Conservation (phyloP, 495 filamentous ascomycete genomes). For the Aeminium ludgeri region DNA sequence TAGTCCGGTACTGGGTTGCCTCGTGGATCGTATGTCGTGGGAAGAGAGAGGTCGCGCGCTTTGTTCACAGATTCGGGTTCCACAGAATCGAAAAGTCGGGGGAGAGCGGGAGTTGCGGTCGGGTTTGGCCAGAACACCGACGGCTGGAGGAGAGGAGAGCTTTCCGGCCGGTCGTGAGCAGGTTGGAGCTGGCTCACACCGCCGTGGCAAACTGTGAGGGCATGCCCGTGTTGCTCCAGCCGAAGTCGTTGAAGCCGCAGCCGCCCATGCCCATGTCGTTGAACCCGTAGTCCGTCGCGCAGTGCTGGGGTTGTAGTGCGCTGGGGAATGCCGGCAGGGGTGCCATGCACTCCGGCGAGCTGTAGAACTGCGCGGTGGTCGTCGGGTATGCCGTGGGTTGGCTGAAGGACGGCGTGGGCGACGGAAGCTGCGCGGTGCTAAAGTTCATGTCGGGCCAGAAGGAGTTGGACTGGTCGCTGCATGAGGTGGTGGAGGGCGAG, state of each 20-base stretch:
- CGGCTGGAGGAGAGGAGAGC: conserved; percentile 2
- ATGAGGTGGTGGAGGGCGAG: conserved; percentile 57
- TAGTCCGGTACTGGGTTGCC: neutral
- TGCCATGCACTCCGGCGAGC: conserved; percentile 42
- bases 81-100: neutral
- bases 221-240: conserved; percentile 52
- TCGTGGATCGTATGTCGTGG: conserved; percentile 6
- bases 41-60: neutral
- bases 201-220: conserved; percentile 42
- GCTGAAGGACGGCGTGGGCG: conserved; percentile 62
- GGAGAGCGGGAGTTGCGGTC: neutral
- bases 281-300: conserved; percentile 30
- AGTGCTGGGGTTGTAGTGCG: conserved; percentile 61
- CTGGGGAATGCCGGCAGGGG: conserved; percentile 64
- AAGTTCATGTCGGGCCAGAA: conserved; percentile 72
- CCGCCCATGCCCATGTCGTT: conserved; percentile 49
- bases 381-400: conserved; percentile 50
- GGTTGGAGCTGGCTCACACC: conserved; percentile 25
- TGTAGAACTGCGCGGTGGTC: conserved; percentile 44
- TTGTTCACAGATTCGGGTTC: conserved; percentile 10
- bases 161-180: neutral
- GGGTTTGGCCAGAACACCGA: conserved; percentile 15
- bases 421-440: conserved; percentile 46
- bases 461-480: conserved; percentile 42
- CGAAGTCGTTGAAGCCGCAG: conserved; percentile 62